phyloP scores from a whole-genome alignment of 495 filamentous ascomycete species.

The Trichoderma asperelloides region DNA sequence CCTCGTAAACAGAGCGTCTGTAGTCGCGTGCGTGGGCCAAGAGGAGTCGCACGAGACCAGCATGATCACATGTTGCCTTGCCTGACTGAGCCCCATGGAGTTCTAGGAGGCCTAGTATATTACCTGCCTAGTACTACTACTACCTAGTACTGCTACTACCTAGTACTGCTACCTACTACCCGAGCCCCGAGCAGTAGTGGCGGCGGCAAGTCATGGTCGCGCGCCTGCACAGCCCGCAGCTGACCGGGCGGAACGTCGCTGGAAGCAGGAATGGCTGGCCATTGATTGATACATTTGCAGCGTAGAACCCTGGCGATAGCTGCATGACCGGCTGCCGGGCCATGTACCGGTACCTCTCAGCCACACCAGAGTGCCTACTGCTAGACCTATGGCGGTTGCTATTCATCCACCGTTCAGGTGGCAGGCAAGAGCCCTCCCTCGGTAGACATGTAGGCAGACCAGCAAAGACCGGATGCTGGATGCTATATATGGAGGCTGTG shows the following conservation, averaged over 20 bases:
- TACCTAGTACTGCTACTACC: not conserved
- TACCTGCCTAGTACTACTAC: not conserved
- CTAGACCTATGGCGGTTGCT: not conserved
- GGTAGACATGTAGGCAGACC: no score
- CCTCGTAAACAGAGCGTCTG: not conserved
- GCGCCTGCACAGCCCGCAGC: not conserved
- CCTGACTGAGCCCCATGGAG: not conserved
- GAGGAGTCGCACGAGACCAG: not conserved
- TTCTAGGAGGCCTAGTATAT: not conserved
- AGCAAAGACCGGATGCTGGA: no score
- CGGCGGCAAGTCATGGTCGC: not conserved
- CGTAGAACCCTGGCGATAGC: not conserved
- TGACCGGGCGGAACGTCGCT: not conserved
- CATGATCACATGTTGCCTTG: conserved; percentile 1
- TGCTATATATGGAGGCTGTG: no score
- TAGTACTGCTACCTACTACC: not conserved
- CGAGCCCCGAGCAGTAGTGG: not conserved
- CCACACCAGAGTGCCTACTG: not conserved
- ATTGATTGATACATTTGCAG: not conserved
- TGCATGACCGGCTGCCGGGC: not conserved
- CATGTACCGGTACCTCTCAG: not conserved
- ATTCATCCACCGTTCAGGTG: not conserved
- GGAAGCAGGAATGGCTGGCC: no score
- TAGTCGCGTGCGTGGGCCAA: not conserved
- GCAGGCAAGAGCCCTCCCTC: no score